Evolutionary conservation across 1,284 basidiomycete species (phyloP).

Genomic region (Ceratobasidium sp.): DNA sequence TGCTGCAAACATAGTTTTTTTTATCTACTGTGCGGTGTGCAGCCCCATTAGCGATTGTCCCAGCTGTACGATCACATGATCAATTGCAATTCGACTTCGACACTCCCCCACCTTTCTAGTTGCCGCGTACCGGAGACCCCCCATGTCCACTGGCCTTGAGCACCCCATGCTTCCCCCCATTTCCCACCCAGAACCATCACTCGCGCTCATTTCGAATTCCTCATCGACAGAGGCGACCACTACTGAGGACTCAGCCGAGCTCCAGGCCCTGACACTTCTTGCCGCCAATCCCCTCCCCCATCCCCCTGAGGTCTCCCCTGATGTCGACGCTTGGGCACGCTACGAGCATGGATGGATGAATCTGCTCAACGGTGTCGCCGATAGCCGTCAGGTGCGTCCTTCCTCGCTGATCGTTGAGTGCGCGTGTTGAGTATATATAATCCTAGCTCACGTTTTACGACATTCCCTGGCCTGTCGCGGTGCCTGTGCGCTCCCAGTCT

Average conservation of each 20-base stretch:
- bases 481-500: conserved; percentile 47
- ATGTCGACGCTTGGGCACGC: conserved; percentile 41
- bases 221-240: conserved; percentile 3
- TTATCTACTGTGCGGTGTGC: too few relatives aligned
- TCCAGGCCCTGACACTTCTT: conserved; percentile 13
- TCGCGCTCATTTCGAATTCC: conserved; percentile 23
- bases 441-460: conserved; percentile 56
- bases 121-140: too few relatives aligned
- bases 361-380: conserved; percentile 39
- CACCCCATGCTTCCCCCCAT: conserved; percentile 38
- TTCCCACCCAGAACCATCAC: conserved; percentile 21
- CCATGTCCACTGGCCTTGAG: conserved; percentile 6
- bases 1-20: too few relatives aligned
- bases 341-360: conserved; percentile 48
- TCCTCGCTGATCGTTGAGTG: neutral
- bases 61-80: too few relatives aligned
- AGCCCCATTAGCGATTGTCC: too few relatives aligned
- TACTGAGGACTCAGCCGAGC: conserved; percentile 10
- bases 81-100: too few relatives aligned
- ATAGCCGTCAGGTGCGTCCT: conserved; percentile 28
- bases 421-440: conserved; percentile 54
- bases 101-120: too few relatives aligned
- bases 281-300: conserved; percentile 29
- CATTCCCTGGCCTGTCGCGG: conserved; percentile 47
- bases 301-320: conserved; percentile 15